Conservation (phyloP, 140 eudicot species). For the Ambrosia hybrid region DNA sequence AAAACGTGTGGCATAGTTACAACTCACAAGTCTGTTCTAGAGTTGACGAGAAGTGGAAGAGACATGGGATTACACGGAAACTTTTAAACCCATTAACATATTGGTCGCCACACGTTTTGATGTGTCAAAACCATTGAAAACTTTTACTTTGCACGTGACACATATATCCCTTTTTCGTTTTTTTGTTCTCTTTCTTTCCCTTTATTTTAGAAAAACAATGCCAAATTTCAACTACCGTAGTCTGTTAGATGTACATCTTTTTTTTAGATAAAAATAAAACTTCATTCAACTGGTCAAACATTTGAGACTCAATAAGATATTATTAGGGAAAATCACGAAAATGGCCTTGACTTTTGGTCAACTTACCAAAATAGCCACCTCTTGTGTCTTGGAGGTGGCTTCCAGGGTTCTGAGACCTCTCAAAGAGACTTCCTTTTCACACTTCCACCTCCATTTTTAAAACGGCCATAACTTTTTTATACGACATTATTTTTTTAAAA, state of each 20-base stretch:
- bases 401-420: too few species aligned
- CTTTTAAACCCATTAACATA: constrained; percentile 18
- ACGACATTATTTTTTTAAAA: too few species aligned
- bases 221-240: not conserved
- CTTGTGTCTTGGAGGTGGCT: too few species aligned
- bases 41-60: constrained; percentile 28
- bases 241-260: not conserved
- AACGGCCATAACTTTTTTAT: too few species aligned
- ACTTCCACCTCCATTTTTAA: too few species aligned
- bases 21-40: constrained; percentile 16
- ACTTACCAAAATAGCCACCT: too few species aligned
- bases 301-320: not conserved
- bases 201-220: not conserved
- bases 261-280: not conserved
- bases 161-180: not conserved
- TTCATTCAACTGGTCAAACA: not conserved
- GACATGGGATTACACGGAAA: constrained; percentile 30
- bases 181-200: not conserved
- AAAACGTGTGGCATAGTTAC: constrained; percentile 27
- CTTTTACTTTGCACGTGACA: constrained; percentile 25
- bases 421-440: too few species aligned
- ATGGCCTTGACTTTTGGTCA: too few species aligned
- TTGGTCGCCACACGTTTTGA: constrained; percentile 33
- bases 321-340: too few species aligned
- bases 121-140: constrained; percentile 24